A percentile compares a stretch with the other conserved stretches of the same genome.
Conservation (phyloP, 1,139 yeast species). For the Suhomyces choctaworum region DNA sequence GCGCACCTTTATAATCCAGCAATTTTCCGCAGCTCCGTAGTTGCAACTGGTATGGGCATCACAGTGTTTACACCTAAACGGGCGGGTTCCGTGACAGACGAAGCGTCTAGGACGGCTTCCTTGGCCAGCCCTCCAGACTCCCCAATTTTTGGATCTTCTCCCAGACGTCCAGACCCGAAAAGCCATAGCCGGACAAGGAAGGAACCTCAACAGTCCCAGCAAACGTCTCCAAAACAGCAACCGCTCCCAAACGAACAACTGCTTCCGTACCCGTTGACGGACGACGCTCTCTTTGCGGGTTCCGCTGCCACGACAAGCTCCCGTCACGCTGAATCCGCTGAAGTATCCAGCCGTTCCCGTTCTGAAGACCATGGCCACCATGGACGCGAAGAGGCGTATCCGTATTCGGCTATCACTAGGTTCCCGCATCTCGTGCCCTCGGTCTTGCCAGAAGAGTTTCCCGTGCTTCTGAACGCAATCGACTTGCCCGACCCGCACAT, state of each 20-base stretch:
- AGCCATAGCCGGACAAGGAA: too few relatives aligned
- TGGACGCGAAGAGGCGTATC: not conserved
- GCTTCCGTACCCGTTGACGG: constrained; percentile 8
- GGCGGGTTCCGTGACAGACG: too few relatives aligned
- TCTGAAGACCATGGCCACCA: too few relatives aligned
- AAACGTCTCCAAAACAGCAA: too few relatives aligned
- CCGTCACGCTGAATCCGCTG: too few relatives aligned
- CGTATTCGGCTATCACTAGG: not conserved
- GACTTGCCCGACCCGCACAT: not conserved
- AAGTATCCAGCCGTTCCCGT: too few relatives aligned
- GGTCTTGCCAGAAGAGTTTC: not conserved
- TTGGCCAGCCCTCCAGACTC: too few relatives aligned
- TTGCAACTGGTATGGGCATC: constrained; percentile 5
- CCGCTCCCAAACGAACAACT: not conserved
- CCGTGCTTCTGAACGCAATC: too few relatives aligned
- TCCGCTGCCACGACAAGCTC: too few relatives aligned
- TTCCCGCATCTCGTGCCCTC: constrained; percentile 9
- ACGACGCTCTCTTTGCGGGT: constrained; percentile 4
- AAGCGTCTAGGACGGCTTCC: too few relatives aligned
- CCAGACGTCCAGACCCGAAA: too few relatives aligned
- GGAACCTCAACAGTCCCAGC: too few relatives aligned
- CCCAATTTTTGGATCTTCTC: constrained; percentile 7
- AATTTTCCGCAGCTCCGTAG: not conserved
- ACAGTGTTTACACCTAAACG: constrained; percentile 4
- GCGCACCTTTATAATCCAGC: not conserved